A percentile compares a stretch with the other conserved stretches of the same genome.
Evolutionary conservation across 371 early-diverging fungal species (phyloP).

Genomic region (Mycotypha africana): DNA sequence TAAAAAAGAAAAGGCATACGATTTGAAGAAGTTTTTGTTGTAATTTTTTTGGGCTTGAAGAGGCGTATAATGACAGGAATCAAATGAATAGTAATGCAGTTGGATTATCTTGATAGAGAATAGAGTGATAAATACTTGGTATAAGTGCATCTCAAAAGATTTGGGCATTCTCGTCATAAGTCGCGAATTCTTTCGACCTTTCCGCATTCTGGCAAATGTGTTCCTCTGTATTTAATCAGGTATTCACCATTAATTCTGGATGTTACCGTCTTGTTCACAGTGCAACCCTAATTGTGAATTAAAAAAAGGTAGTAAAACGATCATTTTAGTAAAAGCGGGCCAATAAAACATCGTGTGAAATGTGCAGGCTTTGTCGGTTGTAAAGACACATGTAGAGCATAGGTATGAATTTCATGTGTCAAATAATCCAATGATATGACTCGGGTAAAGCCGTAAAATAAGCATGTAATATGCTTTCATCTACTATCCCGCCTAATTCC

Average conservation of each 20-base stretch:
- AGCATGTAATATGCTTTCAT: too few relatives aligned
- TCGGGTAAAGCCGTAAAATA: conserved; percentile 25
- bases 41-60: too few relatives aligned
- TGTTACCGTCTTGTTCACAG: conserved; percentile 65
- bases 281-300: conserved; percentile 31
- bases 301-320: conserved; percentile 1
- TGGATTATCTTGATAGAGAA: not conserved
- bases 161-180: conserved; percentile 11
- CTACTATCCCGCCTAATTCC: conserved; percentile 24
- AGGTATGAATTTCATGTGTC: conserved; percentile 34
- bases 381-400: too few relatives aligned
- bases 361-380: too few relatives aligned
- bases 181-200: conserved; percentile 39
- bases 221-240: conserved; percentile 56
- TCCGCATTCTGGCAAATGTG: conserved; percentile 53
- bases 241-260: conserved; percentile 53
- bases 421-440: conserved; percentile 7
- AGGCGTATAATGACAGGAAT: not conserved
- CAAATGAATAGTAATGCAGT: not conserved
- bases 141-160: too few relatives aligned
- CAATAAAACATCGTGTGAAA: conserved; percentile 13
- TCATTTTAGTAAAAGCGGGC: not conserved
- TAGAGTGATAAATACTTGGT: not conserved
- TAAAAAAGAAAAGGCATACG: too few relatives aligned
- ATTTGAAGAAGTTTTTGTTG: too few relatives aligned